Percentiles rank a stretch among this genome's conserved stretches.
Evolutionary conservation across 306 rosid genomes (phyloP).

Genomic region (Coriaria nepalensis): DNA sequence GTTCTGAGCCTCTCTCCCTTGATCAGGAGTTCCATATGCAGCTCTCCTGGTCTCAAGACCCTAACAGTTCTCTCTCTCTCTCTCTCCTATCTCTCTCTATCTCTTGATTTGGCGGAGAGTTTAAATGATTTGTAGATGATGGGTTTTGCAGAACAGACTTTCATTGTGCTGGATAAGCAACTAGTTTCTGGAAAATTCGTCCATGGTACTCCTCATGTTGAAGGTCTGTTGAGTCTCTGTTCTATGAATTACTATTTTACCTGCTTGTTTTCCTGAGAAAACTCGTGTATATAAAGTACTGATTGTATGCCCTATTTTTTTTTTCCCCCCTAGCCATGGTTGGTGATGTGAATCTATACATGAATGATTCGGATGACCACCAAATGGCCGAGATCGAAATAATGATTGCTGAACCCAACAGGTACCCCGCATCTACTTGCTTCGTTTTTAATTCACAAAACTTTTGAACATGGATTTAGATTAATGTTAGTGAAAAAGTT

Average conservation of each 20-base stretch:
- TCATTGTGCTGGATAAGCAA: slow-evolving; percentile 63
- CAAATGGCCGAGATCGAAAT: slow-evolving; percentile 78
- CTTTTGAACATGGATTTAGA: not conserved
- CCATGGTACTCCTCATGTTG: slow-evolving; percentile 59
- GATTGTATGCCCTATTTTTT: slow-evolving; percentile 14
- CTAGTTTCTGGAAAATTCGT: slow-evolving; percentile 43
- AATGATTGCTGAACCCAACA: slow-evolving; percentile 78
- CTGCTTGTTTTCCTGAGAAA: slow-evolving; percentile 1
- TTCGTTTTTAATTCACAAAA: slow-evolving; percentile 5
- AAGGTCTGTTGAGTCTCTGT: slow-evolving; percentile 33
- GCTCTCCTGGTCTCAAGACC: slow-evolving; percentile 78
- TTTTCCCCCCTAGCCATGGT: slow-evolving; percentile 68
- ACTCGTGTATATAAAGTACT: slow-evolving; percentile 3
- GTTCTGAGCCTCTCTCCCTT: slow-evolving; percentile 74
- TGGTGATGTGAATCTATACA: slow-evolving; percentile 89
- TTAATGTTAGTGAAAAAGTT: slow-evolving; percentile 6
- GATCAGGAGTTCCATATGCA: slow-evolving; percentile 77
- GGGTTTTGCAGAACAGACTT: slow-evolving; percentile 58
- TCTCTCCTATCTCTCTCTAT: too few species aligned
- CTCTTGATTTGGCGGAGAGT: not conserved
- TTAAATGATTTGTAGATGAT: slow-evolving; percentile 7
- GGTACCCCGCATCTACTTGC: slow-evolving; percentile 31
- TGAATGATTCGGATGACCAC: slow-evolving; percentile 64
- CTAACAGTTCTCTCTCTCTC: not conserved
- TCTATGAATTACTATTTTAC: not conserved